These are phyloP conservation scores for Parsonsia alboflavescens DNA, from an alignment of 257 asterid genomes.

Conservation along the genomic window DNA sequence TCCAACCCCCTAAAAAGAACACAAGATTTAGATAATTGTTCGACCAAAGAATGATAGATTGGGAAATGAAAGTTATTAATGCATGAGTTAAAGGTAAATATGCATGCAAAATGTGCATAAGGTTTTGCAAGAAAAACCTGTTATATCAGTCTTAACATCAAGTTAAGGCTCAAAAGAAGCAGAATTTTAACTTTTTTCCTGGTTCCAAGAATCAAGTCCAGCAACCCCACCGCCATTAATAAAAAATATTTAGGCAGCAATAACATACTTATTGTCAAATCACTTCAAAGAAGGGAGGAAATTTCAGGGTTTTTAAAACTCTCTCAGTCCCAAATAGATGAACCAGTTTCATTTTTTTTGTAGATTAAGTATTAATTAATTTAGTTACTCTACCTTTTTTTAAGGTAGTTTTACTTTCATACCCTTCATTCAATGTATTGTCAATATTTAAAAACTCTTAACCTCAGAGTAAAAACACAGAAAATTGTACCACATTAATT, in stretches of 20 bases:
- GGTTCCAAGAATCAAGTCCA: background rate
- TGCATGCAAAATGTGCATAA: background rate
- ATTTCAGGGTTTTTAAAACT: too few relatives aligned
- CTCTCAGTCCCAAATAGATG: too few relatives aligned
- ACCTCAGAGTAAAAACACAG: too few relatives aligned
- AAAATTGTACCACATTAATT: too few relatives aligned
- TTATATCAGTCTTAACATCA: background rate
- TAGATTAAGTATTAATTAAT: too few relatives aligned
- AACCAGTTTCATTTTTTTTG: too few relatives aligned
- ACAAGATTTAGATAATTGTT: background rate
- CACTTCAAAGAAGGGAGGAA: background rate
- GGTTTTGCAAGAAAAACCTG: background rate
- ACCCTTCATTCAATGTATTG: too few relatives aligned
- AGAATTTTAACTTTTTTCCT: background rate
- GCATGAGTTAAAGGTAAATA: background rate
- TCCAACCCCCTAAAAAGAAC: constrained; percentile 73
- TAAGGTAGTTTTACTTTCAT: too few relatives aligned
- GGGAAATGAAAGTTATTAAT: background rate
- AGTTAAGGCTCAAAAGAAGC: background rate
- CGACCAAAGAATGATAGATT: background rate
- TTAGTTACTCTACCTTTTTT: too few relatives aligned
- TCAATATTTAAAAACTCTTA: too few relatives aligned
- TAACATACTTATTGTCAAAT: background rate
- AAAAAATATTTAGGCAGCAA: background rate
- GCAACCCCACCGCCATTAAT: background rate